Percentiles rank a stretch among this genome's conserved stretches.
These are phyloP conservation scores for Isabelozyma gotoi DNA, from an alignment of 805 yeast genomes.

Conservation along the genomic window DNA sequence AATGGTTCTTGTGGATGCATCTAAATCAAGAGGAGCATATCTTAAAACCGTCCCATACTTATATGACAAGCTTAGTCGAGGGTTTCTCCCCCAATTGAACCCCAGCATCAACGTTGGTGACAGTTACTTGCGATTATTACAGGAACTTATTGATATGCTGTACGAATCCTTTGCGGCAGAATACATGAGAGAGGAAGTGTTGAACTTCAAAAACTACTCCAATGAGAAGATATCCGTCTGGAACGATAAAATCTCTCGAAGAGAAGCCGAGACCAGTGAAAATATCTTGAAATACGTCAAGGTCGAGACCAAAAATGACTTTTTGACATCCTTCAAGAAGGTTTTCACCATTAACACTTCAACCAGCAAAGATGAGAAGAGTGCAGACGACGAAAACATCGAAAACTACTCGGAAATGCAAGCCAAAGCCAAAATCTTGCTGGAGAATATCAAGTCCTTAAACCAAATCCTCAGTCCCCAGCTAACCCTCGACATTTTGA, in stretches of 20 bases:
- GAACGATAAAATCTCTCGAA: slow-evolving; percentile 34
- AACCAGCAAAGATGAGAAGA: slow-evolving; percentile 15
- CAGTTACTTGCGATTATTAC: slow-evolving; percentile 26
- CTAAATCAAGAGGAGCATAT: slow-evolving; percentile 28
- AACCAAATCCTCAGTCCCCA: slow-evolving; percentile 79
- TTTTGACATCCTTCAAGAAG: slow-evolving; percentile 62
- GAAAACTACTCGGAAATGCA: slow-evolving; percentile 64
- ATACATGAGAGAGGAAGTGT: slow-evolving; percentile 37
- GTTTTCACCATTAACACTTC: slow-evolving; percentile 47
- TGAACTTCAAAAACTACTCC: slow-evolving; percentile 24
- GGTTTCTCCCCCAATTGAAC: slow-evolving; percentile 23
- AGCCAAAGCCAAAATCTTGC: slow-evolving; percentile 76
- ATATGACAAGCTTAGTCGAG: slow-evolving; percentile 25
- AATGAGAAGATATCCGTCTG: slow-evolving; percentile 26
- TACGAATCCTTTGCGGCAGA: slow-evolving; percentile 41
- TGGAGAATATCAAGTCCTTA: slow-evolving; percentile 71
- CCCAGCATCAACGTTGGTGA: slow-evolving; percentile 39
- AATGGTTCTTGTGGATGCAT: slow-evolving; percentile 22
- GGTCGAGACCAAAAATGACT: slow-evolving; percentile 53
- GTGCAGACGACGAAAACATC: slow-evolving; percentile 6
- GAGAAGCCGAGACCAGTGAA: slow-evolving; percentile 50
- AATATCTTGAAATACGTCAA: slow-evolving; percentile 49
- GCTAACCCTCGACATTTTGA: slow-evolving; percentile 67
- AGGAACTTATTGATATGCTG: slow-evolving; percentile 40
- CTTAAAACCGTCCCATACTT: slow-evolving; percentile 40